Evolutionary conservation across 1,284 basidiomycete species (phyloP).

Genomic region (Ustilago loliicola): DNA sequence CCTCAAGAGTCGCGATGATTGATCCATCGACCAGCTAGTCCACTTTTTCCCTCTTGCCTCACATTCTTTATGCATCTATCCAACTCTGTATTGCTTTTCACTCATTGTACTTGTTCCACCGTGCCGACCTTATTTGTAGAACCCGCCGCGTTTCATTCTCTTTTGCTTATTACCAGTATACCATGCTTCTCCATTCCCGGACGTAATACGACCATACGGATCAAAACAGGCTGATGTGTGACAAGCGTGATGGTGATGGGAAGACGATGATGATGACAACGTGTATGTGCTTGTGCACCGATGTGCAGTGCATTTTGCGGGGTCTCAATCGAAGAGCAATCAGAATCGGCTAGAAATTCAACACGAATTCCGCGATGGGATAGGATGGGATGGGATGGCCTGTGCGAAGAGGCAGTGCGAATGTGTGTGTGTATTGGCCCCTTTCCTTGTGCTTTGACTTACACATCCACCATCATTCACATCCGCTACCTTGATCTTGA

Average conservation of each 20-base stretch:
- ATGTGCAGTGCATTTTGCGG: background rate
- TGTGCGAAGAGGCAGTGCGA: constrained; percentile 13
- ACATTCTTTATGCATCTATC: background rate
- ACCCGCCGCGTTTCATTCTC: constrained; percentile 6
- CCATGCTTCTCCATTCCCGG: constrained; percentile 4
- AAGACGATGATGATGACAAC: background rate
- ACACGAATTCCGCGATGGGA: background rate
- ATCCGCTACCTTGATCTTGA: constrained; percentile 8
- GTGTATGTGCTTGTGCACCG: background rate
- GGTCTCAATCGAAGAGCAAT: constrained; percentile 1
- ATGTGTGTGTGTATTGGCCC: constrained; percentile 4
- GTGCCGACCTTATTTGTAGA: constrained; percentile 8
- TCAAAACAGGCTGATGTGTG: background rate
- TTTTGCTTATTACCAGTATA: constrained; percentile 23
- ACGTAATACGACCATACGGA: background rate
- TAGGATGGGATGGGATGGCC: too few species aligned
- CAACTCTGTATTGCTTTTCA: background rate
- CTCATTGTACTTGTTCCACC: constrained; percentile 29
- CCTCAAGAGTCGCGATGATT: constrained; percentile 56
- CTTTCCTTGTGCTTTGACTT: constrained; percentile 7
- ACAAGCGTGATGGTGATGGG: background rate
- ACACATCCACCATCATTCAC: constrained; percentile 12
- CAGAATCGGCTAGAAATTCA: background rate
- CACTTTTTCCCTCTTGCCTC: background rate
- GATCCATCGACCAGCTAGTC: background rate